These are phyloP conservation scores for Amanita molliuscula DNA, from an alignment of 768 basidiomycete species.

Conservation along the genomic window DNA sequence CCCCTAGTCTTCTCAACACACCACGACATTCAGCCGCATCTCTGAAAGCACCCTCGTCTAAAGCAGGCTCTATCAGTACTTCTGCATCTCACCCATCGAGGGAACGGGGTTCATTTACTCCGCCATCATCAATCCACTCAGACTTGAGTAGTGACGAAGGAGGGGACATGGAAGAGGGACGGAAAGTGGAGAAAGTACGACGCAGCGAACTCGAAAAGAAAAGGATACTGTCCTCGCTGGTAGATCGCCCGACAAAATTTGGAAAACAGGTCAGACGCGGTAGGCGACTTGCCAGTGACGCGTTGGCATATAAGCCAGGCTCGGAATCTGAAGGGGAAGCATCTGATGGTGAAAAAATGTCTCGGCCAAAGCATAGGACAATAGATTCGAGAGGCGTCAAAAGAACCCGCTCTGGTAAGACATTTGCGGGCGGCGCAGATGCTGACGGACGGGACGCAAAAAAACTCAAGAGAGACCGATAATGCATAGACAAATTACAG, in stretches of 20 bases:
- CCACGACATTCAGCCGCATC: constrained; percentile 16
- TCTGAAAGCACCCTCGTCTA: constrained; percentile 15
- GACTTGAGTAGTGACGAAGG: constrained; percentile 18
- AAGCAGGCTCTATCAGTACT: constrained; percentile 19
- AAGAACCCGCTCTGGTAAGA: constrained; percentile 22
- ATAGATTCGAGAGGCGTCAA: constrained; percentile 23
- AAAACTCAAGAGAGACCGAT: constrained; percentile 12
- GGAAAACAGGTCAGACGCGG: constrained; percentile 12
- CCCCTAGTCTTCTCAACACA: constrained; percentile 12
- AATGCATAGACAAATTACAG: neutral
- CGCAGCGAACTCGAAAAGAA: constrained; percentile 7
- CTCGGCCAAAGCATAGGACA: constrained; percentile 3
- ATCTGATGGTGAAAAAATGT: constrained; percentile 16
- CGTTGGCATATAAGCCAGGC: constrained; percentile 26
- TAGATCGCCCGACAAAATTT: constrained; percentile 10
- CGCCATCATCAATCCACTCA: constrained; percentile 16
- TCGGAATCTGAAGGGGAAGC: constrained; percentile 14
- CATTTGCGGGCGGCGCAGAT: constrained; percentile 12
- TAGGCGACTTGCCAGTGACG: constrained; percentile 23
- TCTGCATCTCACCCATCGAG: constrained; percentile 11
- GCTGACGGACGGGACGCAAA: constrained; percentile 22
- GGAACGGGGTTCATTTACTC: constrained; percentile 14
- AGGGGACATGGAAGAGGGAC: constrained; percentile 12
- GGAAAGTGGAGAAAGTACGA: neutral
- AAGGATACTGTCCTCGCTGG: constrained; percentile 7